Conservation (phyloP, 2,329 filamentous ascomycete species). For the Arthrobotrys megalospora region DNA sequence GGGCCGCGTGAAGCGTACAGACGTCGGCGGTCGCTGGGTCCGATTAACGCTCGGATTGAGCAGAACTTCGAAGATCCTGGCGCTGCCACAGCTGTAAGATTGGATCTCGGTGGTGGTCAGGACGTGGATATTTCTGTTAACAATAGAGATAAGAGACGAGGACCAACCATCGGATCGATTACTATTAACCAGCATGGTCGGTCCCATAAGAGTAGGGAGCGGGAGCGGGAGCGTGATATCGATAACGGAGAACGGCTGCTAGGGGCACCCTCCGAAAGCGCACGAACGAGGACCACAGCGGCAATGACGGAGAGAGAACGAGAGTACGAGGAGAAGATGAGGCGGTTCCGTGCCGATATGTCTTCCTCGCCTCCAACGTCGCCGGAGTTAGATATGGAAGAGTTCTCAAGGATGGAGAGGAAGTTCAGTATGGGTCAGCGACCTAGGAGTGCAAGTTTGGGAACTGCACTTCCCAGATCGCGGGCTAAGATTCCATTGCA, state of each 20-base stretch:
- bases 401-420: conserved; percentile 39
- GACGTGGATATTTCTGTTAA: conserved; percentile 58
- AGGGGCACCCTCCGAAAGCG: conserved; percentile 37
- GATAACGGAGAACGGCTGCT: conserved; percentile 37
- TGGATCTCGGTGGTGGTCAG: conserved; percentile 54
- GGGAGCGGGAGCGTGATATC: not conserved
- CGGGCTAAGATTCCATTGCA: conserved; percentile 46
- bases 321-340: conserved; percentile 56
- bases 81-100: conserved; percentile 30
- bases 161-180: conserved; percentile 53
- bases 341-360: conserved; percentile 42
- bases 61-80: conserved; percentile 9
- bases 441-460: conserved; percentile 47
- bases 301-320: conserved; percentile 37
- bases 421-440: conserved; percentile 40
- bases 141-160: conserved; percentile 43
- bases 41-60: conserved; percentile 15
- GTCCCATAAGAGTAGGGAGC: conserved; percentile 7
- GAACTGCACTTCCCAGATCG: conserved; percentile 41
- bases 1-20: conserved; percentile 43
- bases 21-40: conserved; percentile 36
- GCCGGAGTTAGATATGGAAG: conserved; percentile 36
- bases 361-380: conserved; percentile 50
- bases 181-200: conserved; percentile 50
- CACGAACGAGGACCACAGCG: conserved; percentile 37